phyloP scores from a whole-genome alignment of 2,329 filamentous ascomycete genomes.

The Sporothrix phasma region DNA sequence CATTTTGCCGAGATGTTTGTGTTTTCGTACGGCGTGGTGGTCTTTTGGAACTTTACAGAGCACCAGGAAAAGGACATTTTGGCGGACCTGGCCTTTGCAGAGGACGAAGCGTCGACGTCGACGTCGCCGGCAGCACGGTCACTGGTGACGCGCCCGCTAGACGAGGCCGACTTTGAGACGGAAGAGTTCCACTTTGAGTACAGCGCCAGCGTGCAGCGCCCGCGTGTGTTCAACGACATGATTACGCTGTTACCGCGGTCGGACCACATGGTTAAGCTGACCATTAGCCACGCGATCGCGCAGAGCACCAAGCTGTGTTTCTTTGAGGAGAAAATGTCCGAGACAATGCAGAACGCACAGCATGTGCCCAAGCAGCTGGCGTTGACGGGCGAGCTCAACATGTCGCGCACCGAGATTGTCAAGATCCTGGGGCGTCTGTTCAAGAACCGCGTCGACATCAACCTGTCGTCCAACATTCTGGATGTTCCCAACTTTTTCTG shows the following conservation, averaged over 20 bases:
- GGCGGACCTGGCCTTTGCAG: conserved; percentile 84
- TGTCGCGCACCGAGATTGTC: conserved; percentile 86
- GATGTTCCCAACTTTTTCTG: conserved; percentile 97
- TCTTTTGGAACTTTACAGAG: conserved; percentile 98
- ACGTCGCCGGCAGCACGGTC: conserved; percentile 27
- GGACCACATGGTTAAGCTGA: conserved; percentile 98
- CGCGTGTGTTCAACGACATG: conserved; percentile 97
- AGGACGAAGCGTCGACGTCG: conserved; percentile 37
- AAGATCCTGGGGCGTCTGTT: conserved; percentile 85
- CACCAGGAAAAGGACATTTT: conserved; percentile 93
- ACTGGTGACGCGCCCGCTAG: conserved; percentile 67
- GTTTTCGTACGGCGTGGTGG: conserved; percentile 92
- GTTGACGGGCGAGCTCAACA: conserved; percentile 78
- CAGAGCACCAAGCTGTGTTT: conserved; percentile 94
- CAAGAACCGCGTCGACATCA: conserved; percentile 91
- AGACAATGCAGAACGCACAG: conserved; percentile 88
- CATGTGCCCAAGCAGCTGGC: conserved; percentile 84
- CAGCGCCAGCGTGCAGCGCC: conserved; percentile 72
- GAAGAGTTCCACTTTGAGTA: conserved; percentile 99
- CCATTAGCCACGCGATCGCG: conserved; percentile 93
- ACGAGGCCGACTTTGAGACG: conserved; percentile 88
- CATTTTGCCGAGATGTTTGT: conserved; percentile 92
- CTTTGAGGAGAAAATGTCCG: conserved; percentile 92
- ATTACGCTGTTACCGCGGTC: conserved; percentile 82
- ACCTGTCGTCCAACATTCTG: conserved; percentile 91